Evolutionary conservation across 352 stramenopile species (phyloP).

Genomic region (Globisporangium apiculatum): DNA sequence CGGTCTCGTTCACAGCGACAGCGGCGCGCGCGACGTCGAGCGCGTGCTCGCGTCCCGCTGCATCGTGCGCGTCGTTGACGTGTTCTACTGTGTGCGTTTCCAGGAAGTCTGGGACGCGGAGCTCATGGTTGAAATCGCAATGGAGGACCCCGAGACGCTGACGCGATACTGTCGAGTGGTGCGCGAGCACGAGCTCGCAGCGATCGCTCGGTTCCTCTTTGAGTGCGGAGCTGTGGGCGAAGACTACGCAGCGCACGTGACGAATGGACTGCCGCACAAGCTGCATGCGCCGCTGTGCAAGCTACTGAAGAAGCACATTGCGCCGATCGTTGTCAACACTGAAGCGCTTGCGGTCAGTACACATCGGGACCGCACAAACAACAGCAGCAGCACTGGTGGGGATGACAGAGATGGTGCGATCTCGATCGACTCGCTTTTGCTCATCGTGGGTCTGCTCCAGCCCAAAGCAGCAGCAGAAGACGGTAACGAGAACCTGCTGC

Average conservation of each 20-base stretch:
- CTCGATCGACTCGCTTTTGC: slow-evolving; percentile 3
- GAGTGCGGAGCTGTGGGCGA: slow-evolving; percentile 10
- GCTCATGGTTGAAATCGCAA: slow-evolving; percentile 40
- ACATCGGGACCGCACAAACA: neutral
- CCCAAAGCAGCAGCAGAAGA: neutral
- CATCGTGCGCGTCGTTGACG: neutral
- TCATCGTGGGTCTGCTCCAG: neutral
- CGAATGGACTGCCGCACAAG: slow-evolving; percentile 19
- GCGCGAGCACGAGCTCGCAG: slow-evolving; percentile 23
- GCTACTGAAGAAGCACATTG: slow-evolving; percentile 22
- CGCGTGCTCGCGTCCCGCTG: neutral
- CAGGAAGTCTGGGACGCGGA: slow-evolving; percentile 58
- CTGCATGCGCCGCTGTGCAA: slow-evolving; percentile 21
- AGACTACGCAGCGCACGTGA: slow-evolving; percentile 15
- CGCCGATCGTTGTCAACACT: neutral
- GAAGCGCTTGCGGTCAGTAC: neutral
- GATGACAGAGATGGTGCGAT: neutral
- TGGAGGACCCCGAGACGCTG: slow-evolving; percentile 45
- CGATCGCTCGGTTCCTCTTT: slow-evolving; percentile 27
- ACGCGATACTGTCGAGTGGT: slow-evolving; percentile 25
- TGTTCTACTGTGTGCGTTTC: slow-evolving; percentile 12
- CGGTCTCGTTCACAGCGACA: too few relatives aligned
- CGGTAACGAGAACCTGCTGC: neutral
- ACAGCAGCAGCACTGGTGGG: neutral
- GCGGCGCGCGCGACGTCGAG: too few relatives aligned